These are phyloP conservation scores for Penicillium robsamsonii DNA, from an alignment of 495 filamentous ascomycete species.

Conservation along the genomic window DNA sequence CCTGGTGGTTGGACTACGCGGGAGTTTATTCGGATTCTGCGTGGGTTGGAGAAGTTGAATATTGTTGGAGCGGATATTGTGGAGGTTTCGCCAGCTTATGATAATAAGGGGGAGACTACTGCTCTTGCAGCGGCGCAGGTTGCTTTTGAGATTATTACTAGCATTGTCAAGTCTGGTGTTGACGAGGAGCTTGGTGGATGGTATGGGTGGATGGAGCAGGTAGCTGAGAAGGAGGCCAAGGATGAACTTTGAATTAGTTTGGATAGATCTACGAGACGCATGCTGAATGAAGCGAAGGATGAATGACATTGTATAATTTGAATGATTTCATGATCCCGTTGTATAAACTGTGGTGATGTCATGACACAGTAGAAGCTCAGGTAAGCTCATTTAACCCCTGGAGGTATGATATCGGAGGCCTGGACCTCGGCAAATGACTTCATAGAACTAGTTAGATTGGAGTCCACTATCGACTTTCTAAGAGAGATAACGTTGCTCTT, in stretches of 20 bases:
- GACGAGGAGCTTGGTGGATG: constrained; percentile 46
- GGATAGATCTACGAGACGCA: constrained; percentile 21
- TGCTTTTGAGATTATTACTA: constrained; percentile 77
- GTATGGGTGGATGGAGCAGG: constrained; percentile 40
- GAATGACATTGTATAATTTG: constrained; percentile 6
- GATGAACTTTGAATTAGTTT: constrained; percentile 44
- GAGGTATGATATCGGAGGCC: background rate
- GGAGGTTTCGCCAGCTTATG: constrained; percentile 84
- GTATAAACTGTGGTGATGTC: background rate
- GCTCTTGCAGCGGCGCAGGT: constrained; percentile 81
- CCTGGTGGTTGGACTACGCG: constrained; percentile 72
- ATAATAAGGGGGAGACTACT: constrained; percentile 79
- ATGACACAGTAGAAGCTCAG: background rate
- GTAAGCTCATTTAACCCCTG: background rate
- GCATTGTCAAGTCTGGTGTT: constrained; percentile 70
- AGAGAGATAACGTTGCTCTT: constrained; percentile 14
- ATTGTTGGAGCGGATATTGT: constrained; percentile 77
- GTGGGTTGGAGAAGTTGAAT: constrained; percentile 68
- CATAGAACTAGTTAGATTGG: constrained; percentile 13
- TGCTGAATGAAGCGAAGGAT: constrained; percentile 17
- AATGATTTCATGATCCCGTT: background rate
- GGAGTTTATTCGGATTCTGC: constrained; percentile 67
- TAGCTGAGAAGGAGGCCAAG: constrained; percentile 25
- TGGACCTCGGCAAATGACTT: background rate
- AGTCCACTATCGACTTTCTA: constrained; percentile 18